phyloP scores from a whole-genome alignment of 305 asterid genomes.

The Fraxinus baroniana region DNA sequence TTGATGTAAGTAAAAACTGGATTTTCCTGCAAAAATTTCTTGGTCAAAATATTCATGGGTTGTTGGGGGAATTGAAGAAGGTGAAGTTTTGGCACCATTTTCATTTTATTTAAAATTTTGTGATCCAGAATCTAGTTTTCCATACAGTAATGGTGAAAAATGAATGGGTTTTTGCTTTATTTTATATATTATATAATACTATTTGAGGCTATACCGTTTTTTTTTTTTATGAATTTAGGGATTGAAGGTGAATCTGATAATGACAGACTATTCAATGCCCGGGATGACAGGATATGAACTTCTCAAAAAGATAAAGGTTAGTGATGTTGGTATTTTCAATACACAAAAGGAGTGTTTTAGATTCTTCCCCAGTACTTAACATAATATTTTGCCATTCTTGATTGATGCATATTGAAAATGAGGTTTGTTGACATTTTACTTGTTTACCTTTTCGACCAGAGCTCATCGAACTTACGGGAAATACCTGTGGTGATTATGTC shows the following conservation, averaged over 20 bases:
- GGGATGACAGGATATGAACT: constrained; percentile 96
- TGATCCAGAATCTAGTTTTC: background rate
- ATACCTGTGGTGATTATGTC: constrained; percentile 92
- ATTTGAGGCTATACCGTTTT: background rate
- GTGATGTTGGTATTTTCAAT: constrained; percentile 9
- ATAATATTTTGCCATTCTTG: background rate
- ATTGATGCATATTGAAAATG: background rate
- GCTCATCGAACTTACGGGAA: constrained; percentile 55
- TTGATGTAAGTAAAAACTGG: constrained; percentile 48
- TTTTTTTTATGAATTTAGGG: constrained; percentile 37
- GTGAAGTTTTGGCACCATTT: background rate
- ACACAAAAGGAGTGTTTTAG: background rate
- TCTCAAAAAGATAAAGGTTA: constrained; percentile 78
- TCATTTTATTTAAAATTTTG: background rate
- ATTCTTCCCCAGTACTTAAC: background rate
- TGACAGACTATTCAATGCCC: constrained; percentile 95
- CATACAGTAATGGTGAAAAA: background rate
- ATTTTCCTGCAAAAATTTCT: background rate
- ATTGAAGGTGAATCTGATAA: constrained; percentile 76
- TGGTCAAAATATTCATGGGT: background rate
- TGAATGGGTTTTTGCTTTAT: background rate
- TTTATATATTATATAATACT: background rate
- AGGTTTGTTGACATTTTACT: background rate
- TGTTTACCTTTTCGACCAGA: constrained; percentile 36
- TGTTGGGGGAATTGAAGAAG: background rate